Percentiles rank a stretch among this genome's conserved stretches.
These are phyloP conservation scores for Priceomyces castillae DNA, from an alignment of 805 yeast species.

Conservation along the genomic window DNA sequence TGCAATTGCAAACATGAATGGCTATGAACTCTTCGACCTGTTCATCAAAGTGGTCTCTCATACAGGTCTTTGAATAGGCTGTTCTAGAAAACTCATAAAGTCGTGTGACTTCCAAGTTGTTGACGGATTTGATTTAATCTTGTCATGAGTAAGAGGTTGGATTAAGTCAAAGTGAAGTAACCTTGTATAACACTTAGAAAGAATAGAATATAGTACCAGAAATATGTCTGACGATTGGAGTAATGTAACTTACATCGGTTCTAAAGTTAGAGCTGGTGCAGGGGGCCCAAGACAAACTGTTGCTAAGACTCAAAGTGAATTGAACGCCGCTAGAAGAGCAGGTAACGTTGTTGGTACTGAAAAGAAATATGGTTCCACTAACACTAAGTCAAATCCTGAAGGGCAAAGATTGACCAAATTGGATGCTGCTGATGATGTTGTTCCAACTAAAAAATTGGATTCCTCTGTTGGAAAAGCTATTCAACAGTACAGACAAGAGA, in stretches of 20 bases:
- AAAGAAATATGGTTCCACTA: conserved; percentile 76
- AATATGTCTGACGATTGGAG: conserved; percentile 80
- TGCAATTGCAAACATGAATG: conserved; percentile 13
- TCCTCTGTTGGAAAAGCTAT: conserved; percentile 84
- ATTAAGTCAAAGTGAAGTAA: not conserved
- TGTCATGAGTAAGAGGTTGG: no score
- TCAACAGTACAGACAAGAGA: conserved; percentile 79
- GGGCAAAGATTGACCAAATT: conserved; percentile 94
- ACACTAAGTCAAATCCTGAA: conserved; percentile 68
- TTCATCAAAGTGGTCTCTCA: conserved; percentile 4
- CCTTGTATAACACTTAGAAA: not conserved
- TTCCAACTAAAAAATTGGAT: conserved; percentile 86
- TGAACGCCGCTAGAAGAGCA: conserved; percentile 91
- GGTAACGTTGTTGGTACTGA: conserved; percentile 90
- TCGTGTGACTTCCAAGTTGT: conserved; percentile 5
- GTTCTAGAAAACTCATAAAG: conserved; percentile 8
- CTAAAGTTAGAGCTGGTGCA: conserved; percentile 82
- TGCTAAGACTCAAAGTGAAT: conserved; percentile 70
- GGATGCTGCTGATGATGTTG: conserved; percentile 91
- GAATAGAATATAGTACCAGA: conserved; percentile 4
- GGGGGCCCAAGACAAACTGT: conserved; percentile 85
- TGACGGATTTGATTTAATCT: not conserved
- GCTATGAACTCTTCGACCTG: conserved; percentile 7
- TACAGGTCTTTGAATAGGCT: conserved; percentile 1
- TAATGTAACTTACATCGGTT: conserved; percentile 82